phyloP scores from a whole-genome alignment of 129 eudicot genomes.

The Flaveria bidentis region DNA sequence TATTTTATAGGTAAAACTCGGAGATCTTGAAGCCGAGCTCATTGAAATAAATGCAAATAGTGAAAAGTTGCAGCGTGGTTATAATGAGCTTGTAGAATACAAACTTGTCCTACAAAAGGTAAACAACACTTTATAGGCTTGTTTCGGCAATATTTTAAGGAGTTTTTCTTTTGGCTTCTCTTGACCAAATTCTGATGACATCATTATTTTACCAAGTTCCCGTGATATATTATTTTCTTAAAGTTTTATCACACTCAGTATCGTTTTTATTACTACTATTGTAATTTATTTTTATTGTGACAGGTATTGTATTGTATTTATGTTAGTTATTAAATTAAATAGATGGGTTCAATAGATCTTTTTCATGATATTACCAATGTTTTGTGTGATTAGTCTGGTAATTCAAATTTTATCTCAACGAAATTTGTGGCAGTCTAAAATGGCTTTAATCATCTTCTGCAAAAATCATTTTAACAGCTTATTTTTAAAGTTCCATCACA shows the following conservation, averaged over 20 bases:
- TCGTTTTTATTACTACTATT: background rate
- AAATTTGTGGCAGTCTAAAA: background rate
- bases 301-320: background rate
- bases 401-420: background rate
- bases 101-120: conserved; percentile 89
- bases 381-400: background rate
- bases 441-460: background rate
- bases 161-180: background rate
- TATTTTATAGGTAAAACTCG: conserved; percentile 63
- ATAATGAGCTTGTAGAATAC: conserved; percentile 87
- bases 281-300: background rate
- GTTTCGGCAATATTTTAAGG: background rate
- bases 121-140: conserved; percentile 1
- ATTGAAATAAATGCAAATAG: conserved; percentile 78
- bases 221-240: background rate
- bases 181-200: background rate
- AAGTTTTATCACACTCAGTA: background rate
- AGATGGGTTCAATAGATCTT: background rate
- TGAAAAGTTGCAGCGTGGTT: conserved; percentile 79
- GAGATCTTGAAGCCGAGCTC: conserved; percentile 87
- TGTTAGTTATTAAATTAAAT: background rate
- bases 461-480: background rate
- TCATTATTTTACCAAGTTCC: background rate
- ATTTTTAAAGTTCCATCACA: background rate
- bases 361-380: conserved; percentile 1